Evolutionary conservation across 495 filamentous ascomycete genomes (phyloP), one percentile per base, ranked within the genome.

Genomic region (Hypoxylon intermedium): DNA sequence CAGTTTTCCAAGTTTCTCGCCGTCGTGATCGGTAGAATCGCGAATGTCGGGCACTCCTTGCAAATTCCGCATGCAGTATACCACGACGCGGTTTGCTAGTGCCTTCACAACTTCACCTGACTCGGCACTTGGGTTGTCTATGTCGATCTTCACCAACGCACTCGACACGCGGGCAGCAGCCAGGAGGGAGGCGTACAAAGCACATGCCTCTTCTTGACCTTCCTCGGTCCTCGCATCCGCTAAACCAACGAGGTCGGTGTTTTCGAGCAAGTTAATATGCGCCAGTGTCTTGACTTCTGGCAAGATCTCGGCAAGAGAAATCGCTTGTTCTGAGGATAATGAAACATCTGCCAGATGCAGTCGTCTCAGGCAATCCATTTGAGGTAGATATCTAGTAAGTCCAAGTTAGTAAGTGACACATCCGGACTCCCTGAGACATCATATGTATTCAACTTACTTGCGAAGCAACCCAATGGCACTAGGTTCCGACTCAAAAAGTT

Each of bases 31-130:
- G n/a, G 63, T 58, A 16, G 62, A 49, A 11, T 62, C 66, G 28
- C 49, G 56, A 38, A 71, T 60, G 44, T 72, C 69, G 9, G 71
- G 73, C 6, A 78, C 77, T n/a, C 75, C 79, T 71, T 97, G 92
- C 74, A 98, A 86, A 64, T 98, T 98, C 23, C 88, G 83, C 58
- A 98, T 84, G 51, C 89, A 96, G 68, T 97, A 97, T 2, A 92
- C 93, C 6, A 97, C 87, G 34, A 98, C 90, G 68, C 96, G 91
- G 43, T 92, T 93, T 9, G 92, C 95, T 53, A 98, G 78, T 6
- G 91, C 93, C 73, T 92, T 96, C 60, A 98, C 89, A 37, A 98
- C 83, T 57, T 96, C 93, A 49, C 88, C 90, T 20, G 86, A 89
- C 58, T 89, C 86, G 21, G 83, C 76, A 21, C 80, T 85, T 7